phyloP scores from a whole-genome alignment of 2,329 filamentous ascomycete genomes.

The Calonectria fujianensis region DNA sequence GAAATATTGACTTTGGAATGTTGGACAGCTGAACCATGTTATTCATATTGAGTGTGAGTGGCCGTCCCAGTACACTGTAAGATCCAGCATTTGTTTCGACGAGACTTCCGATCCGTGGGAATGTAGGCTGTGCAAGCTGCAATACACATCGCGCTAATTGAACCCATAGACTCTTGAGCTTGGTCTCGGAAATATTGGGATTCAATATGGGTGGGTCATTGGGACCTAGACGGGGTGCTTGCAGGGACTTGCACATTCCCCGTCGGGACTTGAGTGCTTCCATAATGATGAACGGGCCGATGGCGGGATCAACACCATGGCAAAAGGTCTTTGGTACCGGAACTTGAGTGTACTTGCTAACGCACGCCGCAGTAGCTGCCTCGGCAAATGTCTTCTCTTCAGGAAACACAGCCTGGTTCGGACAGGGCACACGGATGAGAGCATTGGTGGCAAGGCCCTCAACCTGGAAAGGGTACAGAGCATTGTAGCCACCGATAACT shows the following conservation, averaged over 20 bases:
- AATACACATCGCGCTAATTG: slow-evolving; percentile 64
- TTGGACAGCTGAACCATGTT: slow-evolving; percentile 55
- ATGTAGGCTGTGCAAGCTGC: slow-evolving; percentile 59
- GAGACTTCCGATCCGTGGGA: slow-evolving; percentile 63
- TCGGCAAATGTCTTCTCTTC: slow-evolving; percentile 52
- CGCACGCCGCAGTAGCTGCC: slow-evolving; percentile 47
- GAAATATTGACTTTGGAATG: slow-evolving; percentile 51
- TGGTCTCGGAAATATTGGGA: slow-evolving; percentile 54
- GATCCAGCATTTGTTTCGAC: slow-evolving; percentile 51
- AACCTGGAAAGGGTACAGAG: slow-evolving; percentile 50
- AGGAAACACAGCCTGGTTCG: slow-evolving; percentile 43
- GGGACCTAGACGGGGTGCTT: slow-evolving; percentile 42
- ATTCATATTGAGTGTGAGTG: slow-evolving; percentile 66
- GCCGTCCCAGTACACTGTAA: slow-evolving; percentile 57
- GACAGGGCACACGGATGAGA: slow-evolving; percentile 53
- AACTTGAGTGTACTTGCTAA: slow-evolving; percentile 49
- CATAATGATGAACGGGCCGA: slow-evolving; percentile 53
- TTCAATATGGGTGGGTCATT: slow-evolving; percentile 49
- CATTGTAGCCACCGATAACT: slow-evolving; percentile 55
- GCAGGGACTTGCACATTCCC: slow-evolving; percentile 48
- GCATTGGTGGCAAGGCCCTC: slow-evolving; percentile 39
- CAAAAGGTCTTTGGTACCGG: slow-evolving; percentile 51
- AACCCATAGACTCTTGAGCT: slow-evolving; percentile 58
- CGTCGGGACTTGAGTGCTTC: slow-evolving; percentile 46
- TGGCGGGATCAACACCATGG: slow-evolving; percentile 46